Conservation (phyloP, 2,329 filamentous ascomycete species). For the Pyrenochaeta sp. region DNA sequence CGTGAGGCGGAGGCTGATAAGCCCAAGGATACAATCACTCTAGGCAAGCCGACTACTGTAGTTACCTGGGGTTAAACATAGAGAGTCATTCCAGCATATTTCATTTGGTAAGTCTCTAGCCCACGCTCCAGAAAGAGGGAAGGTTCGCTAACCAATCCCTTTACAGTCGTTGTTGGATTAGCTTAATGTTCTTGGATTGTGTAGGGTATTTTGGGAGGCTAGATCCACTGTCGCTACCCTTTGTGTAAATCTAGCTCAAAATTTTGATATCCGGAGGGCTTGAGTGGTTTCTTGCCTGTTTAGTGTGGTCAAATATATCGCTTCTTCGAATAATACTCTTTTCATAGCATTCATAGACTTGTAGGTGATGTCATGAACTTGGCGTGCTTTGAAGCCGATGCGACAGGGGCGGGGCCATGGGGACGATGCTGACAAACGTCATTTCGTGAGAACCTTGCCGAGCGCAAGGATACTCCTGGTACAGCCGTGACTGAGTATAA, state of each 20-base stretch:
- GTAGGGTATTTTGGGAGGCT: constrained; percentile 1
- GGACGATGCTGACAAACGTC: neutral
- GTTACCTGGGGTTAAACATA: constrained; percentile 26
- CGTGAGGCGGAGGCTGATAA: no score
- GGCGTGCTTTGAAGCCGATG: neutral
- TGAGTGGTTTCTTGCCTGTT: constrained; percentile 7
- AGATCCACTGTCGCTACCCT: constrained; percentile 10
- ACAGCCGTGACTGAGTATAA: no score
- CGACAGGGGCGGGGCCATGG: neutral
- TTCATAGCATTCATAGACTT: neutral
- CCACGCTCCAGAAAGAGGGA: neutral
- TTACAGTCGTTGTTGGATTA: neutral
- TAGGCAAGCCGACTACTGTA: constrained; percentile 24
- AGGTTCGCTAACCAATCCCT: neutral
- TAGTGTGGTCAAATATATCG: constrained; percentile 1
- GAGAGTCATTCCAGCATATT: neutral
- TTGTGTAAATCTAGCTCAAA: constrained; percentile 1
- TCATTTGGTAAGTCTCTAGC: neutral
- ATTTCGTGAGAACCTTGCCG: no score
- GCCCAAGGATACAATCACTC: constrained; percentile 20
- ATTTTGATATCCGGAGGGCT: constrained; percentile 7
- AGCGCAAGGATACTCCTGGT: no score
- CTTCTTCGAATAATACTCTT: neutral
- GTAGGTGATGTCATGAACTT: neutral
- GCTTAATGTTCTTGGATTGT: constrained; percentile 1